These are phyloP conservation scores for Pythium vanterpoolii DNA, from an alignment of 352 stramenopile genomes.

Conservation along the genomic window DNA sequence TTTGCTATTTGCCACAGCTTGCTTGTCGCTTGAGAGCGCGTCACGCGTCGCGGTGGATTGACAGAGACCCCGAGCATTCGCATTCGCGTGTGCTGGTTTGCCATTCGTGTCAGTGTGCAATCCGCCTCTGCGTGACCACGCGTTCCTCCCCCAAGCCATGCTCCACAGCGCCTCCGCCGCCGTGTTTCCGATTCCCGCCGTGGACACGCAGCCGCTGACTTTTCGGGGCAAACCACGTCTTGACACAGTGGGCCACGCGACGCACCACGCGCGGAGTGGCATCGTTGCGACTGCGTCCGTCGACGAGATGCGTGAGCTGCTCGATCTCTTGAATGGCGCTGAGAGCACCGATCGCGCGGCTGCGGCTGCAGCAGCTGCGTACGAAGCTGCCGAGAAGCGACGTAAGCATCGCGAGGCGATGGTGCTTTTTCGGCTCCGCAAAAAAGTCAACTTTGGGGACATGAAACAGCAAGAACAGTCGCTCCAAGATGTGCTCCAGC, in stretches of 20 bases:
- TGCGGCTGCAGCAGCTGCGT: not conserved
- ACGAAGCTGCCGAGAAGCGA: constrained; percentile 21
- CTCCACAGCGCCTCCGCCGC: not conserved
- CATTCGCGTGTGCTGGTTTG: too few relatives aligned
- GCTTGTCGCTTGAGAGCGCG: too few relatives aligned
- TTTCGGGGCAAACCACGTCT: constrained; percentile 4
- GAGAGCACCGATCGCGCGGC: not conserved
- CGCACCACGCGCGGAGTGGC: not conserved
- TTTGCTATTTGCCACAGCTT: too few relatives aligned
- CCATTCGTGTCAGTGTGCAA: constrained; percentile 7
- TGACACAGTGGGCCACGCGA: not conserved
- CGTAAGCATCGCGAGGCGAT: constrained; percentile 28
- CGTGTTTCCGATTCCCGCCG: not conserved
- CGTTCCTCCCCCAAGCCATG: not conserved
- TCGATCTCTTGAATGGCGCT: constrained; percentile 8
- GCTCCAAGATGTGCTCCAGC: constrained; percentile 23
- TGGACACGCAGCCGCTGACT: constrained; percentile 6
- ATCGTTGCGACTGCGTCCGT: not conserved
- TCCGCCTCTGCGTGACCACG: constrained; percentile 14
- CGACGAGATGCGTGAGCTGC: constrained; percentile 21
- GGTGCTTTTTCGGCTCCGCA: constrained; percentile 23
- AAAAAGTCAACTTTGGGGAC: constrained; percentile 23
- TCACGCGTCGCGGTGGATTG: not conserved
- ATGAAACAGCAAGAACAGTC: constrained; percentile 23
- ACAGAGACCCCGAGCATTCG: too few relatives aligned